These are phyloP conservation scores for Xylaria nigripes DNA, from an alignment of 495 filamentous ascomycete genomes.

Conservation along the genomic window DNA sequence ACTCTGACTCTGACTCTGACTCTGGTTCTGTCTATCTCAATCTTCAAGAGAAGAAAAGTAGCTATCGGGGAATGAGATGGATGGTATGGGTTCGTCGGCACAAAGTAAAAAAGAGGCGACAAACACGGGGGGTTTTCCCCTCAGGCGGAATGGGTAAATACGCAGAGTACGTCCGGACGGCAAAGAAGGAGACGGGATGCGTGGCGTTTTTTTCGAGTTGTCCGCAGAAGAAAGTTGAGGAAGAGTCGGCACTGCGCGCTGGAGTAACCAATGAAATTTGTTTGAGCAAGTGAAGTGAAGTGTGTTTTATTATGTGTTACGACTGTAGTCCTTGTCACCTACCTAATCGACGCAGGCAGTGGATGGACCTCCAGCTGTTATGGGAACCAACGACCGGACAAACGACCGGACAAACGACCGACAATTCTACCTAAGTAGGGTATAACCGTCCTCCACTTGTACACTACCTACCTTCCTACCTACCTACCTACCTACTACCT, in stretches of 20 bases:
- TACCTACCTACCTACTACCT: too few species aligned
- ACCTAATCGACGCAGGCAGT: constrained; percentile 11
- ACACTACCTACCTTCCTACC: too few species aligned
- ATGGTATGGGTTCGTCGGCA: not conserved
- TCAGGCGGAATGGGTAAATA: not conserved
- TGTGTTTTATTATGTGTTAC: not conserved
- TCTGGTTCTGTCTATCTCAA: too few species aligned
- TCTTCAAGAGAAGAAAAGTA: too few species aligned
- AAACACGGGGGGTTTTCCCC: not conserved
- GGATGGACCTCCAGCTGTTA: not conserved
- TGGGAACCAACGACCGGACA: too few species aligned
- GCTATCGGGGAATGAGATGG: not conserved
- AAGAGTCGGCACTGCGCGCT: constrained; percentile 1
- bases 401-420: not conserved
- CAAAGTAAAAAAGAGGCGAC: too few species aligned
- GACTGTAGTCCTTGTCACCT: constrained; percentile 1
- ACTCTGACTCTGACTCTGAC: too few species aligned
- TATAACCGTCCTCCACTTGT: too few species aligned
- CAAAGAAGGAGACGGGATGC: not conserved
- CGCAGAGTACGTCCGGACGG: not conserved
- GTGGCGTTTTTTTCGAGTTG: not conserved
- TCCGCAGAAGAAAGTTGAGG: not conserved
- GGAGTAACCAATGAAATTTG: constrained; percentile 3
- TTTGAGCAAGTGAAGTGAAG: not conserved
- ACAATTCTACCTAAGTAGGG: not conserved